Evolutionary conservation across 495 filamentous ascomycete genomes (phyloP).

Genomic region (Terfezia boudieri): DNA sequence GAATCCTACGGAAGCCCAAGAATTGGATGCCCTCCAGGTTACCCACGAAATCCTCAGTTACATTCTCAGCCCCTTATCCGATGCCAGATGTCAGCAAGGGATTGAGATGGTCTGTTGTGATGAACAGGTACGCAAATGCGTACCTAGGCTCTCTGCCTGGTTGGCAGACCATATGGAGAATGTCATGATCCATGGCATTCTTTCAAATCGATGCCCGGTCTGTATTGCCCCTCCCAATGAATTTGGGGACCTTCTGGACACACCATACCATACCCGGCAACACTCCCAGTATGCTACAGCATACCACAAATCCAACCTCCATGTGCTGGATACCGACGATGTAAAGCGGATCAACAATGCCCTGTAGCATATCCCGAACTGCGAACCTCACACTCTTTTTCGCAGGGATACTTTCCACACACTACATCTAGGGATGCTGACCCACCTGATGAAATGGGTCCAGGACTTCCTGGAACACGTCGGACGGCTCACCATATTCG

Average conservation of each 20-base stretch:
- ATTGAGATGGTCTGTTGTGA: not conserved
- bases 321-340: not conserved
- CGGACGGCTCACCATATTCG: not conserved
- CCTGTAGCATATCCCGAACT: not conserved
- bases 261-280: not conserved
- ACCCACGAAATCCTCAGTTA: too few relatives aligned
- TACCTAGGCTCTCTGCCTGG: not conserved
- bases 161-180: too few relatives aligned
- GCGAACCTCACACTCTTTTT: not conserved
- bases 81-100: not conserved
- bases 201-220: too few relatives aligned
- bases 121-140: not conserved
- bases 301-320: not conserved
- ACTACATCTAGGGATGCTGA: constrained; percentile 1
- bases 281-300: not conserved
- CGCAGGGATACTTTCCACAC: not conserved
- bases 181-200: too few relatives aligned
- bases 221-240: too few relatives aligned
- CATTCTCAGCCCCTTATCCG: not conserved
- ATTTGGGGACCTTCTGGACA: too few relatives aligned
- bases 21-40: not conserved
- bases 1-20: not conserved
- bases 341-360: not conserved
- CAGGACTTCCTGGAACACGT: not conserved
- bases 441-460: constrained; percentile 4